Evolutionary conservation across 164 flowering plant genomes (phyloP).

Genomic region (Echeveria elegans): DNA sequence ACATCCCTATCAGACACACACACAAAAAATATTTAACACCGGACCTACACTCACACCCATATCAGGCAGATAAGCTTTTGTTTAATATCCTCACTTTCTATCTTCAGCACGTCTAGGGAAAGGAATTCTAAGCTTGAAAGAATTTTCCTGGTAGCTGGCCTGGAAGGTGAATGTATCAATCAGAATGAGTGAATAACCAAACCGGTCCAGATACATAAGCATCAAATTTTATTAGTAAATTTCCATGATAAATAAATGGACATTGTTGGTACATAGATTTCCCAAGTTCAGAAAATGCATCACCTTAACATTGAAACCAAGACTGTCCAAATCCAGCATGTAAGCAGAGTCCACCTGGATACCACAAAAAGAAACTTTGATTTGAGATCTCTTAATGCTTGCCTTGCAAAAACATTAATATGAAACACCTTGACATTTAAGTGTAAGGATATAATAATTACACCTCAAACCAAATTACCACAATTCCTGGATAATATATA

Average conservation of each 20-base stretch:
- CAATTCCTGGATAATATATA: background rate
- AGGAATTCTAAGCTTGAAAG: slow-evolving; percentile 83
- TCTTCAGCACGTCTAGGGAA: slow-evolving; percentile 82
- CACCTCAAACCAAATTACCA: background rate
- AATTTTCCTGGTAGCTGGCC: slow-evolving; percentile 66
- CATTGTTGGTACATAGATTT: background rate
- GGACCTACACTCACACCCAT: background rate
- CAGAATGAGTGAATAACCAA: background rate
- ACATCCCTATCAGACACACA: slow-evolving; percentile 50
- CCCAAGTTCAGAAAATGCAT: slow-evolving; percentile 1
- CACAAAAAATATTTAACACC: background rate
- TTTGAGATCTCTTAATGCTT: background rate
- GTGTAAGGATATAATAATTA: background rate
- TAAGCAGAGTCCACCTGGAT: slow-evolving; percentile 80
- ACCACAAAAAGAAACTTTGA: background rate
- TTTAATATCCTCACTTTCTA: slow-evolving; percentile 57
- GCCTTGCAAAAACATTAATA: background rate
- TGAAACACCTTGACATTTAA: too few species aligned
- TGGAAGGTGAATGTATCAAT: slow-evolving; percentile 15
- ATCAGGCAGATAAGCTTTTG: background rate
- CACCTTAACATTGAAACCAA: slow-evolving; percentile 93
- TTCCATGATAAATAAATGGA: background rate
- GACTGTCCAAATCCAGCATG: slow-evolving; percentile 84
- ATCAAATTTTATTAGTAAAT: background rate
- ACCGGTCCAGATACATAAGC: background rate